Conservation (phyloP, 306 rosid genomes). For the Betula pendula region DNA sequence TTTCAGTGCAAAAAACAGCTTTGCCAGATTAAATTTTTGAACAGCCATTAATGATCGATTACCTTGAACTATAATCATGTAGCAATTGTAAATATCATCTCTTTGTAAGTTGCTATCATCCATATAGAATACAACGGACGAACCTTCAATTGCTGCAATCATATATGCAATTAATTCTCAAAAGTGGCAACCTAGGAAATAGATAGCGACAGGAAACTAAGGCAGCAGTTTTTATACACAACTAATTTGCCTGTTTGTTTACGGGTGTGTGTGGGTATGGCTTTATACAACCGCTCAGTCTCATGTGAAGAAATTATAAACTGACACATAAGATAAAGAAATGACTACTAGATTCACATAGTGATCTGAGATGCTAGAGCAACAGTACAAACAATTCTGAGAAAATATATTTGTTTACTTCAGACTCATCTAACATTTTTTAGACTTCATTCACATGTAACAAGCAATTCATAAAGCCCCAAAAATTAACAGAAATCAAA, state of each 20-base stretch:
- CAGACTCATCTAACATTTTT: neutral
- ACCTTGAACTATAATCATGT: constrained; percentile 80
- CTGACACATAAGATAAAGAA: neutral
- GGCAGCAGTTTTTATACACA: neutral
- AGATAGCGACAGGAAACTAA: neutral
- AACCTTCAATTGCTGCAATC: constrained; percentile 72
- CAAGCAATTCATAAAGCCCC: neutral
- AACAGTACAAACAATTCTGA: neutral
- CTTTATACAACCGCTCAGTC: neutral
- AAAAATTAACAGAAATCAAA: neutral
- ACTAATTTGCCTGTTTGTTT: neutral
- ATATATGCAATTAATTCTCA: constrained; percentile 25
- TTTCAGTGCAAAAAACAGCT: constrained; percentile 1
- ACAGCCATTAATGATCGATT: constrained; percentile 1
- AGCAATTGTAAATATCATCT: constrained; percentile 52
- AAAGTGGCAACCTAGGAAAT: neutral
- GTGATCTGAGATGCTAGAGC: neutral
- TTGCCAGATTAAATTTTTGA: constrained; percentile 3
- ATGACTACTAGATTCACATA: neutral
- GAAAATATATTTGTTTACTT: neutral
- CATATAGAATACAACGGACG: constrained; percentile 73
- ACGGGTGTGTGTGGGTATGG: neutral
- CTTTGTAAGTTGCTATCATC: constrained; percentile 45
- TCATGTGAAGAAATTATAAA: neutral
- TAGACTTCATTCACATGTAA: neutral